Base-by-base conservation (phyloP, 192 early-diverging fungal species). In the Entomortierella parvispora region DNA sequence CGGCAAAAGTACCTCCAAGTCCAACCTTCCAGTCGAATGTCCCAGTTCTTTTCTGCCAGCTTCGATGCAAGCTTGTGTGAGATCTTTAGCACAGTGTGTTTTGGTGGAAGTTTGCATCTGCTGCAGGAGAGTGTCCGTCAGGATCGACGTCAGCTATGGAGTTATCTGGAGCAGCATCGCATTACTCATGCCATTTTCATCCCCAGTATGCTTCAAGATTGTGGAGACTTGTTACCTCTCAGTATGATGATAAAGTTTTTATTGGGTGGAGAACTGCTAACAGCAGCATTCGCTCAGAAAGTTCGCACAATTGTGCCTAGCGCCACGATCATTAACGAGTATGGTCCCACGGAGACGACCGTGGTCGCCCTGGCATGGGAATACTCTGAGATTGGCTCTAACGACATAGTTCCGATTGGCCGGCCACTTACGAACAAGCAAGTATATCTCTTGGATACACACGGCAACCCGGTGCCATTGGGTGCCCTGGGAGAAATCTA, bases 401-500 rank as follows among this genome's bases (percentile, higher is more conserved):
- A 54, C 18, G 58, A 80, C 25, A 61, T 11, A n/a, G 15, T 62
- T 4, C 69, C 67, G 22, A 62, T 82, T 6, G 76, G 76, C 7
- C 47, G 45, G 0, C 65, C 71, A 8, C 23, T 78, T 31, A 34
- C 68, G 5, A 62, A 72, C 46, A 64, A 43, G 18, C 37, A 42
- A 2, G 42, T 68, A 2, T 82, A 82, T 45, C 31, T 82, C 14
- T 45, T 82, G 42, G 75, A 82, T 49, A 20, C 28, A 28, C 48
- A 61, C 17, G 12, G 31, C n/a, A 14, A 58, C 1, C 76, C 76
- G 23, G 69, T 79, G 2, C 81, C 81, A n/a, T 7, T 71, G 8
- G 82, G 82, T 1, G 71, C 40, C 3, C 55, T 65, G 7, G 82
- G 82, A 17, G 82, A 84, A n/a, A n/a, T n/a, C n/a, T n/a, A n/a